These are phyloP conservation scores for Talaromyces sp. DNA, from an alignment of 2,329 filamentous ascomycete genomes.

Conservation along the genomic window DNA sequence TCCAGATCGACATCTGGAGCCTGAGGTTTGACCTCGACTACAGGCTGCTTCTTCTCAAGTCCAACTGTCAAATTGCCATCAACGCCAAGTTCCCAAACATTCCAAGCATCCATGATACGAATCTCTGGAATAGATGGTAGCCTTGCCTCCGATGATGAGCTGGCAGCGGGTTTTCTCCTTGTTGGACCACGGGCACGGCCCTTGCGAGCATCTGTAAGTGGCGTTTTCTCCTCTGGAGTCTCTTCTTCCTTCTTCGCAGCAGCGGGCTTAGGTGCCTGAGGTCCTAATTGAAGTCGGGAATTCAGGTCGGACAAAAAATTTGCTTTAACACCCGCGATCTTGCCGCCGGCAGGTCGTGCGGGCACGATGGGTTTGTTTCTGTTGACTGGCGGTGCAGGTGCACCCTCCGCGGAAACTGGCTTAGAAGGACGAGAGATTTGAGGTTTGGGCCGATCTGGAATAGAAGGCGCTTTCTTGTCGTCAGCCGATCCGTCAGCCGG, in stretches of 20 bases:
- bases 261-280: slow-evolving; percentile 70
- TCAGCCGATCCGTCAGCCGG: slow-evolving; percentile 41
- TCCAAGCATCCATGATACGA: slow-evolving; percentile 36
- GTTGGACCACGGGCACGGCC: slow-evolving; percentile 82
- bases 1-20: slow-evolving; percentile 10
- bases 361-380: slow-evolving; percentile 84
- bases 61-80: slow-evolving; percentile 27
- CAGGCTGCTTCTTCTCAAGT: neutral
- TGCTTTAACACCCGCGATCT: slow-evolving; percentile 85
- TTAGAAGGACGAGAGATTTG: slow-evolving; percentile 59
- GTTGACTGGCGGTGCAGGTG: slow-evolving; percentile 36
- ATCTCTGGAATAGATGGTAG: slow-evolving; percentile 34
- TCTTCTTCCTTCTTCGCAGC: slow-evolving; percentile 57
- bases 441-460: slow-evolving; percentile 60
- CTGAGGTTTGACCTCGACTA: slow-evolving; percentile 10
- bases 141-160: slow-evolving; percentile 32
- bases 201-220: slow-evolving; percentile 85
- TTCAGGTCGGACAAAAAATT: slow-evolving; percentile 93
- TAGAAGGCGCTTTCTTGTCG: slow-evolving; percentile 45
- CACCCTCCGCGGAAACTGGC: slow-evolving; percentile 31
- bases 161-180: slow-evolving; percentile 62
- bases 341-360: slow-evolving; percentile 68
- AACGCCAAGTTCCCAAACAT: slow-evolving; percentile 35
- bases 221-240: slow-evolving; percentile 63
- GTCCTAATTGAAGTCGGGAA: slow-evolving; percentile 78